Evolutionary conservation across 2,329 filamentous ascomycete genomes (phyloP).

Genomic region (Talaromyces amestolkiae): DNA sequence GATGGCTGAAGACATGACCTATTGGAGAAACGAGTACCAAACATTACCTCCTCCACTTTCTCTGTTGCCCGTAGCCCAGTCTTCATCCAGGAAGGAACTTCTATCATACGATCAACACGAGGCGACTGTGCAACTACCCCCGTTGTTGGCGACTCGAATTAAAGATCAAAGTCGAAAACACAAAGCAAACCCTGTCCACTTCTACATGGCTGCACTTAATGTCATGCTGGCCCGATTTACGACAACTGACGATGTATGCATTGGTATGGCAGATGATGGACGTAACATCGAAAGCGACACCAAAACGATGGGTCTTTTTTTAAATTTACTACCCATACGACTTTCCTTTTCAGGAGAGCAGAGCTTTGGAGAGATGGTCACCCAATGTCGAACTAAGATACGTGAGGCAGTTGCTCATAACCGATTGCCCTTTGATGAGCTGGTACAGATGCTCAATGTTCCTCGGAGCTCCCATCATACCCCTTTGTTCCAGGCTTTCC

Average conservation of each 20-base stretch:
- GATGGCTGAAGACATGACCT: constrained; percentile 33
- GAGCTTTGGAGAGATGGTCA: constrained; percentile 34
- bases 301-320: constrained; percentile 45
- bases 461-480: constrained; percentile 38
- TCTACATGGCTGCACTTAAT: constrained; percentile 46
- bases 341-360: constrained; percentile 30
- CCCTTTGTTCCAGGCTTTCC: constrained; percentile 52
- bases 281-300: constrained; percentile 32
- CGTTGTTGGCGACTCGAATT: neutral
- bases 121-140: neutral
- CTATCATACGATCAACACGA: constrained; percentile 18
- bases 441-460: constrained; percentile 47
- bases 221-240: constrained; percentile 37
- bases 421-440: constrained; percentile 48
- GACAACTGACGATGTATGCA: constrained; percentile 41
- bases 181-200: constrained; percentile 40
- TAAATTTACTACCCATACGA: constrained; percentile 51
- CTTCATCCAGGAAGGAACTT: constrained; percentile 22
- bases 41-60: constrained; percentile 30
- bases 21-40: constrained; percentile 34
- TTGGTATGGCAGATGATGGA: constrained; percentile 51
- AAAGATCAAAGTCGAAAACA: neutral
- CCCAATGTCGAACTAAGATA: constrained; percentile 25
- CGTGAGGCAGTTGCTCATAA: constrained; percentile 45
- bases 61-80: constrained; percentile 25